phyloP scores from a whole-genome alignment of 106 monocot species.

The Ottelia alismoides region DNA sequence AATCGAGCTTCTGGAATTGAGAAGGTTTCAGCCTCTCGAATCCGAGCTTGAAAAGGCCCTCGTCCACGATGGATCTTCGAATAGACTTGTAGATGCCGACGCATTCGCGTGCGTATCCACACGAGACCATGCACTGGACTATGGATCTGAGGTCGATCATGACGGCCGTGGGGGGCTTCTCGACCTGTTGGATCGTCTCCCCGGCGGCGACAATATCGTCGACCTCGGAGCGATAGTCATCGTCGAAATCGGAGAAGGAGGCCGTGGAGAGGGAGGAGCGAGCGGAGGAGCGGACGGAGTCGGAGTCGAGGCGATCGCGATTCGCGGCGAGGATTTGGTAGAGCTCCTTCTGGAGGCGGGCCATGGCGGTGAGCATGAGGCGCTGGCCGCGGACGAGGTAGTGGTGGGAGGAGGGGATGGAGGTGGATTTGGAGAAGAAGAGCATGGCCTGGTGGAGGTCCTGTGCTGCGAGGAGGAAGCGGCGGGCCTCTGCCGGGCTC shows the following conservation, averaged over 20 bases:
- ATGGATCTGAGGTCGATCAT: constrained; percentile 9
- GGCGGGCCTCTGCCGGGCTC: constrained; percentile 10
- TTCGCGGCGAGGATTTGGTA: constrained; percentile 33
- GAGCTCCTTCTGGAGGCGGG: constrained; percentile 34
- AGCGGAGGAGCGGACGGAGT: constrained; percentile 5
- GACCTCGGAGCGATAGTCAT: too few species aligned
- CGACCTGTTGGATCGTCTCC: too few species aligned
- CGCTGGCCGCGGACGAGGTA: constrained; percentile 17
- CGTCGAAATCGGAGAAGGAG: too few species aligned
- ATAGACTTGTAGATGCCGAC: constrained; percentile 16
- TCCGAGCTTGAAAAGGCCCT: constrained; percentile 25
- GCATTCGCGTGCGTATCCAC: constrained; percentile 37
- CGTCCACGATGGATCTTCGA: constrained; percentile 30
- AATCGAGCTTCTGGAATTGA: too few species aligned
- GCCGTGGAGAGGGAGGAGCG: background rate
- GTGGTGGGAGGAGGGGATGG: background rate
- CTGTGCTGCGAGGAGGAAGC: constrained; percentile 9
- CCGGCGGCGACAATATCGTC: too few species aligned
- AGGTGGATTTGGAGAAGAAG: constrained; percentile 10
- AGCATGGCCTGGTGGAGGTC: constrained; percentile 25
- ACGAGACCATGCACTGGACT: constrained; percentile 27
- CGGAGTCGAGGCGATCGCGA: constrained; percentile 30
- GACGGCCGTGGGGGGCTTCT: constrained; percentile 2
- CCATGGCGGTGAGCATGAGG: constrained; percentile 44
- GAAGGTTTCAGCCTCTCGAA: too few species aligned